Base-by-base conservation (phyloP, 805 yeast species). In the Pichia exigua region DNA sequence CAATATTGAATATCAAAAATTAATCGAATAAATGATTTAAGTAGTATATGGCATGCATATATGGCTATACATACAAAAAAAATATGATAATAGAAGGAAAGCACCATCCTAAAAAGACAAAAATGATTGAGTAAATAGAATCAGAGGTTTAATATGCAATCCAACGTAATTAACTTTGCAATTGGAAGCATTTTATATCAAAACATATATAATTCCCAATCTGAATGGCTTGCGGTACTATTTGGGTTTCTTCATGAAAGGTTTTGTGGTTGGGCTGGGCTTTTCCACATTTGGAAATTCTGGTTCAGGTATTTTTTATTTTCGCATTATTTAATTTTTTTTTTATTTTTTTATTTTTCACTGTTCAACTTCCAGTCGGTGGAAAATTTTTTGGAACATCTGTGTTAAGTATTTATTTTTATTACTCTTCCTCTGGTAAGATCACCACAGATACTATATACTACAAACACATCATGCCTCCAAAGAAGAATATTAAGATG, bases 401-500 rank as follows among this genome's bases (percentile, higher is more conserved):
- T 35, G 18, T 2, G 11, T n/a, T n/a, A n/a, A n/a, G n/a, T n/a
- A 17, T 15, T 15, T 3, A 32, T 32, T 32, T 4, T 35, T n/a
- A 27, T 27, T n/a, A n/a, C 17, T 35, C 3, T 35, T 35, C 17
- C n/a, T n/a, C 20, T 35, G 4, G 20, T n/a, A 35, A 30, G 7
- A 17, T 35, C 20, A 35, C 20, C 39, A 11, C 11, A 35, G 18
- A 35, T n/a, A 35, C 15, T 40, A 40, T 17, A 20, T 30, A 40
- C 2, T 8, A 40, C 42, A n/a, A 46, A 1, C 9, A 20, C 38
- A 70, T 60, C 30, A 74, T 74, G 82, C 80, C 80, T 61, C 85
- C 85, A 63, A 81, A 82, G 69, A 83, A 60, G 54, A 57, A 82
- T 65, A 76, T 77, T 57, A 87, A 83, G 73, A 86, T 89, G 94